These are phyloP conservation scores for Balansia obtecta DNA, from an alignment of 2,329 filamentous ascomycete species.

Conservation along the genomic window DNA sequence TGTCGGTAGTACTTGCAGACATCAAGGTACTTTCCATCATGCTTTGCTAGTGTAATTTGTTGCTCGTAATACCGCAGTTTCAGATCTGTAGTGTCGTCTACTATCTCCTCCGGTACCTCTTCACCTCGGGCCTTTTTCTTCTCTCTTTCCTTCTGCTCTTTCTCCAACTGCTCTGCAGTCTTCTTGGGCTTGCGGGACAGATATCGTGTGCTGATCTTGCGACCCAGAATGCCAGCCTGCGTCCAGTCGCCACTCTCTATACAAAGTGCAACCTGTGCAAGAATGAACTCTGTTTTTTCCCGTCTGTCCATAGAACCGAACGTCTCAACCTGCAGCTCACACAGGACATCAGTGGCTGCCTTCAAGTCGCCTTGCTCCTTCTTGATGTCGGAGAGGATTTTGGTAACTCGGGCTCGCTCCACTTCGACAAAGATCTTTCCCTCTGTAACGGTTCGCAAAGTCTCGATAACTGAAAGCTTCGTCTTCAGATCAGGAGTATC, in stretches of 20 bases:
- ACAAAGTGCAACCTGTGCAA: conserved; percentile 87
- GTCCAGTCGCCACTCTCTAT: conserved; percentile 95
- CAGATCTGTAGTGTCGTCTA: conserved; percentile 88
- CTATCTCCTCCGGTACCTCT: conserved; percentile 64
- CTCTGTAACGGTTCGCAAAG: conserved; percentile 88
- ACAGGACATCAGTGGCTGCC: conserved; percentile 82
- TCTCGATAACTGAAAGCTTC: conserved; percentile 90
- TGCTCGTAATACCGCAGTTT: conserved; percentile 97
- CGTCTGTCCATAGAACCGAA: conserved; percentile 96
- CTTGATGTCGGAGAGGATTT: conserved; percentile 94
- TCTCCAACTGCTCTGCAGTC: conserved; percentile 76
- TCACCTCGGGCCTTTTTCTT: conserved; percentile 71
- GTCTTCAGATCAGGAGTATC: conserved; percentile 73
- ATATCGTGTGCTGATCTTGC: conserved; percentile 95
- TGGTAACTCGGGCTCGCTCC: conserved; percentile 88
- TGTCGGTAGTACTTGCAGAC: conserved; percentile 97
- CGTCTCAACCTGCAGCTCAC: conserved; percentile 95
- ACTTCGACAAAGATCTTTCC: conserved; percentile 99
- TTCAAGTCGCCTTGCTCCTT: conserved; percentile 87
- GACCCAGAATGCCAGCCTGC: conserved; percentile 82
- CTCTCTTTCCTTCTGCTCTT: conserved; percentile 79
- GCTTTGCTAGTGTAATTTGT: conserved; percentile 89
- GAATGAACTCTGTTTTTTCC: conserved; percentile 97
- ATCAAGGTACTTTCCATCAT: conserved; percentile 94
- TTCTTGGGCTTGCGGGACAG: conserved; percentile 85